phyloP scores from a whole-genome alignment of 2,329 filamentous ascomycete species.

The Plectosphaerella plurivora region DNA sequence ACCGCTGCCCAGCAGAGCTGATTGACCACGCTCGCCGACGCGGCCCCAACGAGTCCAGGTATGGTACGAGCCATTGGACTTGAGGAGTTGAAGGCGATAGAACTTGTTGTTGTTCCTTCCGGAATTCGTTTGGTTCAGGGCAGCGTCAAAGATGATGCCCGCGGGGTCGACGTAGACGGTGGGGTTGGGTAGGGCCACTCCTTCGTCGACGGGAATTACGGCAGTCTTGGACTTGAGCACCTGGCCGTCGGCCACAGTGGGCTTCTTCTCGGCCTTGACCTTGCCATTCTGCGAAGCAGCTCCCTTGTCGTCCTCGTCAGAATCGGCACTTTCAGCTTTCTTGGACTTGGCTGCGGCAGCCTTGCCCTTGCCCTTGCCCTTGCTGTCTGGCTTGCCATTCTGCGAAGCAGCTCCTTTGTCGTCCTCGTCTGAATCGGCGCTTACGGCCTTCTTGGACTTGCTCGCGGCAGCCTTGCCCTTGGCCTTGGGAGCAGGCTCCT shows the following conservation, averaged over 20 bases:
- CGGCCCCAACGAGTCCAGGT: conserved; percentile 81
- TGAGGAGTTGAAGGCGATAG: conserved; percentile 60
- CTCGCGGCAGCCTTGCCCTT: conserved; percentile 1
- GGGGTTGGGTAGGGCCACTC: conserved; percentile 28
- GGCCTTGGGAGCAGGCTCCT: no score
- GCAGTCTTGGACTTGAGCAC: conserved; percentile 40
- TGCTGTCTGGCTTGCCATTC: background rate
- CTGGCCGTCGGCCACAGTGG: conserved; percentile 34
- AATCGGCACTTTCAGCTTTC: conserved; percentile 29
- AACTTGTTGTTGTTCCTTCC: conserved; percentile 77
- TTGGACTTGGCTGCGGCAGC: conserved; percentile 21
- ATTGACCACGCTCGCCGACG: conserved; percentile 58
- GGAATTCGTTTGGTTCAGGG: conserved; percentile 73
- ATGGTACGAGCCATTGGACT: conserved; percentile 30
- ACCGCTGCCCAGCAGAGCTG: conserved; percentile 35
- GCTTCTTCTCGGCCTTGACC: conserved; percentile 21
- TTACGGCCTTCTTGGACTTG: conserved; percentile 18
- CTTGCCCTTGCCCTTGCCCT: background rate
- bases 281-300: conserved; percentile 18
- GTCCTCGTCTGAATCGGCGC: conserved; percentile 10
- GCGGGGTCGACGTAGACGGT: conserved; percentile 62
- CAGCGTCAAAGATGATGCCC: conserved; percentile 71
- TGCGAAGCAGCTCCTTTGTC: background rate
- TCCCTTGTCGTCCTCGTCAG: conserved; percentile 5
- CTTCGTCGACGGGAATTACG: conserved; percentile 47